These are phyloP conservation scores for Akanthomyces uredinophilus DNA, from an alignment of 2,329 filamentous ascomycete species.

Conservation along the genomic window DNA sequence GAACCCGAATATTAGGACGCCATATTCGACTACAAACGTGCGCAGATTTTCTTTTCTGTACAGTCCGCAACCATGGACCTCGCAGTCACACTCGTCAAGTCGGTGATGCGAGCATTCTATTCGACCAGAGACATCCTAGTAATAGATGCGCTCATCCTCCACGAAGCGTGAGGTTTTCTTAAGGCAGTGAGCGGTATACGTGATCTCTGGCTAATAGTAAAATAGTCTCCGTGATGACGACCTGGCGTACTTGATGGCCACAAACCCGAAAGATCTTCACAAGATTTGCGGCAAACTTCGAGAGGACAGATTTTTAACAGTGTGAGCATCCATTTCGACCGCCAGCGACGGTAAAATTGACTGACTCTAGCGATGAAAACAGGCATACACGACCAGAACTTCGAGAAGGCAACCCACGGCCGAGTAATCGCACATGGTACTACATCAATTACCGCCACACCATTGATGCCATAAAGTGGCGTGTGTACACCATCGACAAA, in stretches of 20 bases:
- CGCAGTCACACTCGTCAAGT: constrained; percentile 76
- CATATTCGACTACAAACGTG: background rate
- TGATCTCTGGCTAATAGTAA: background rate
- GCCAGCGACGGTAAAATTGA: background rate
- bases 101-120: constrained; percentile 81
- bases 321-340: constrained; percentile 47
- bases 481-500: constrained; percentile 81
- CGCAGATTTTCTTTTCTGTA: background rate
- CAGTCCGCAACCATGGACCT: constrained; percentile 40
- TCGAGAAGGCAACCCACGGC: constrained; percentile 74
- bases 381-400: constrained; percentile 64
- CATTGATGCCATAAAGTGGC: constrained; percentile 95
- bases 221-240: constrained; percentile 81
- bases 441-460: constrained; percentile 93
- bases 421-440: constrained; percentile 87
- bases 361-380: constrained; percentile 31
- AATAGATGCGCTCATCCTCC: constrained; percentile 79
- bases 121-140: constrained; percentile 78
- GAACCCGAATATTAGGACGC: background rate
- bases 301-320: constrained; percentile 78
- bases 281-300: constrained; percentile 80
- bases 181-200: too few species aligned
- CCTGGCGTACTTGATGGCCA: constrained; percentile 77
- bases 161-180: constrained; percentile 70
- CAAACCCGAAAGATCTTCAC: constrained; percentile 87